A percentile compares a stretch with the other conserved stretches of the same genome.
These are phyloP conservation scores for Zygoascus biomembranicola DNA, from an alignment of 805 yeast species.

Conservation along the genomic window DNA sequence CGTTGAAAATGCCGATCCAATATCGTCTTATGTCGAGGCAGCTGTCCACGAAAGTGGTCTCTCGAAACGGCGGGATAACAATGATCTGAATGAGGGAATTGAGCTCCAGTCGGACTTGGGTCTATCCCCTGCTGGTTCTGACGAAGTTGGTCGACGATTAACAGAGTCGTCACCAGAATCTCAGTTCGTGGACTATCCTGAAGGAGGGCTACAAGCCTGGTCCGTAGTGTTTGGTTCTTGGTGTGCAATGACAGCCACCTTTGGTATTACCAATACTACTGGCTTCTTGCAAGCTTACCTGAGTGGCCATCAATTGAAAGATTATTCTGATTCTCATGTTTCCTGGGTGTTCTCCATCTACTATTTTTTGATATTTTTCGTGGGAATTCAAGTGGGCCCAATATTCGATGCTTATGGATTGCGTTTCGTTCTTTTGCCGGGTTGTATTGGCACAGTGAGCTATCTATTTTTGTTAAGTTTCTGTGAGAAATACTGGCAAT, in stretches of 20 bases:
- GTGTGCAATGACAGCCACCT: slow-evolving; percentile 46
- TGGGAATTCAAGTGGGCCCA: slow-evolving; percentile 43
- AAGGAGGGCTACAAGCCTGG: slow-evolving; percentile 49
- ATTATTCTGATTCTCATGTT: slow-evolving; percentile 39
- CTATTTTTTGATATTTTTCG: slow-evolving; percentile 29
- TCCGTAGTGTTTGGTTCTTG: slow-evolving; percentile 49
- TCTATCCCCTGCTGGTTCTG: neutral
- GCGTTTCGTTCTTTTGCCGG: slow-evolving; percentile 35
- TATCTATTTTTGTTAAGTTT: slow-evolving; percentile 47
- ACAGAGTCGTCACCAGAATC: neutral
- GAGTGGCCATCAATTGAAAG: slow-evolving; percentile 40
- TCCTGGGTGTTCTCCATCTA: slow-evolving; percentile 58
- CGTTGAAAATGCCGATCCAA: no score
- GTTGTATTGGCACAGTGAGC: slow-evolving; percentile 37
- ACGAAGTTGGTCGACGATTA: neutral
- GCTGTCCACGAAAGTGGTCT: neutral
- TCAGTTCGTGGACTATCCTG: slow-evolving; percentile 29
- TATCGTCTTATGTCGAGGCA: no score
- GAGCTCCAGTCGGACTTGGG: neutral
- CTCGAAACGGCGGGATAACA: neutral
- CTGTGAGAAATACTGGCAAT: slow-evolving; percentile 46
- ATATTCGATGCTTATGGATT: slow-evolving; percentile 56
- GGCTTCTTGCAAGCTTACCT: slow-evolving; percentile 65
- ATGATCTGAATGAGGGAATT: neutral
- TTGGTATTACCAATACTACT: slow-evolving; percentile 58